phyloP scores from a whole-genome alignment of 345 rosid species.

The Fremontodendron californicum region DNA sequence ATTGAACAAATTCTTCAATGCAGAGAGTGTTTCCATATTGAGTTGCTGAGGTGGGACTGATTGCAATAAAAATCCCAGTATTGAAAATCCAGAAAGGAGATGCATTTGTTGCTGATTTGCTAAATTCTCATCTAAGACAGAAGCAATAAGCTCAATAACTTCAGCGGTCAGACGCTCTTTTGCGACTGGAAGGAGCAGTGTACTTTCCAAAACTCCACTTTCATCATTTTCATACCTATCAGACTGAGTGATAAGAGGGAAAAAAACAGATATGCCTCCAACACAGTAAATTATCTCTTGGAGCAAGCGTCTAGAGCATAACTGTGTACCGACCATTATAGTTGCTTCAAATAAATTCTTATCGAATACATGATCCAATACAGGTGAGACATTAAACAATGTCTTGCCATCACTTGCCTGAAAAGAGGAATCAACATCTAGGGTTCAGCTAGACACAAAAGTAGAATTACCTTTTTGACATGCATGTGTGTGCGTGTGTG shows the following conservation, averaged over 20 bases:
- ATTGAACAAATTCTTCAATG: constrained; percentile 79
- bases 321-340: constrained; percentile 71
- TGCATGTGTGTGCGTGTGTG: not conserved
- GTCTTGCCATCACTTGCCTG: constrained; percentile 91
- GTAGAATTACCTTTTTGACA: not conserved
- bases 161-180: constrained; percentile 89
- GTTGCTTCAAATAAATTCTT: constrained; percentile 75
- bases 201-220: constrained; percentile 41
- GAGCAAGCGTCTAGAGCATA: constrained; percentile 90
- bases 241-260: constrained; percentile 82
- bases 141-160: constrained; percentile 90
- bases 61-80: constrained; percentile 88
- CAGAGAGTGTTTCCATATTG: constrained; percentile 85
- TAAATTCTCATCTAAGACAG: constrained; percentile 87
- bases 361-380: constrained; percentile 54
- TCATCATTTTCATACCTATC: constrained; percentile 69
- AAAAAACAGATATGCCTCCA: constrained; percentile 96
- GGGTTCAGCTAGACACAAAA: constrained; percentile 3
- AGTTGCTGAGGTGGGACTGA: constrained; percentile 86
- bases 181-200: constrained; percentile 50
- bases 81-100: constrained; percentile 83
- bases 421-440: constrained; percentile 28
- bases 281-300: constrained; percentile 95
- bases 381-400: constrained; percentile 78
- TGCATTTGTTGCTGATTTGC: constrained; percentile 96